A percentile compares a stretch with the other conserved stretches of the same genome.
phyloP scores from a whole-genome alignment of 2,329 filamentous ascomycete genomes.

The Talaromyces sp. region DNA sequence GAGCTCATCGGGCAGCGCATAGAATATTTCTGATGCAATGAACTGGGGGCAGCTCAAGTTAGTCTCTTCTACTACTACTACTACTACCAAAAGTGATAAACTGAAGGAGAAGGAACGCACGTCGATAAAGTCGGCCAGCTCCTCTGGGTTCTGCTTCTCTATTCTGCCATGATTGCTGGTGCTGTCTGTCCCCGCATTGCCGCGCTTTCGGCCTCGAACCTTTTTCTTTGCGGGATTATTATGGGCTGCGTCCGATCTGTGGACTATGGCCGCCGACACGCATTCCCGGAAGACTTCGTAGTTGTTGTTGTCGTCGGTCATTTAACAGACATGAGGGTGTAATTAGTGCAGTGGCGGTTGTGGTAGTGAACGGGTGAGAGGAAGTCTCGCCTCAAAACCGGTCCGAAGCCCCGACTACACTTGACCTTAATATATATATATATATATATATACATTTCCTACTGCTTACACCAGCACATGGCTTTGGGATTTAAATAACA shows the following conservation, averaged over 20 bases:
- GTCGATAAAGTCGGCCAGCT: constrained; percentile 73
- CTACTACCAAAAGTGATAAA: neutral
- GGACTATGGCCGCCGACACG: constrained; percentile 64
- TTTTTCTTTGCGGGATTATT: constrained; percentile 39
- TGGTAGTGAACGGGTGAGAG: neutral
- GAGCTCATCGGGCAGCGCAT: constrained; percentile 56
- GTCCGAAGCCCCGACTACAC: neutral
- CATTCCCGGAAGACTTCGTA: constrained; percentile 69
- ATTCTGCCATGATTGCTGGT: constrained; percentile 14
- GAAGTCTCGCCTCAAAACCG: neutral
- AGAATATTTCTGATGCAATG: constrained; percentile 65
- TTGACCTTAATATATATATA: no score
- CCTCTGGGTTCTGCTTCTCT: constrained; percentile 49
- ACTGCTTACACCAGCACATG: no score
- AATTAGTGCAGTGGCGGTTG: neutral
- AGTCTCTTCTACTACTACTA: neutral
- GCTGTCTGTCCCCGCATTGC: constrained; percentile 8
- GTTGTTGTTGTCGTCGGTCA: constrained; percentile 50
- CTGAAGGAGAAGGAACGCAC: constrained; percentile 28
- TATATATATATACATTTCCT: no score
- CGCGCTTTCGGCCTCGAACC: constrained; percentile 18
- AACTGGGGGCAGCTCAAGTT: constrained; percentile 44
- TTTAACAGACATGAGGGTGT: neutral
- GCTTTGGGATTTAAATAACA: constrained; percentile 8
- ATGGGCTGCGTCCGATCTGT: constrained; percentile 45